Percentiles rank a stretch among this genome's conserved stretches.
These are phyloP conservation scores for Arachis hypogaea DNA, from an alignment of 306 rosid genomes.

Conservation along the genomic window DNA sequence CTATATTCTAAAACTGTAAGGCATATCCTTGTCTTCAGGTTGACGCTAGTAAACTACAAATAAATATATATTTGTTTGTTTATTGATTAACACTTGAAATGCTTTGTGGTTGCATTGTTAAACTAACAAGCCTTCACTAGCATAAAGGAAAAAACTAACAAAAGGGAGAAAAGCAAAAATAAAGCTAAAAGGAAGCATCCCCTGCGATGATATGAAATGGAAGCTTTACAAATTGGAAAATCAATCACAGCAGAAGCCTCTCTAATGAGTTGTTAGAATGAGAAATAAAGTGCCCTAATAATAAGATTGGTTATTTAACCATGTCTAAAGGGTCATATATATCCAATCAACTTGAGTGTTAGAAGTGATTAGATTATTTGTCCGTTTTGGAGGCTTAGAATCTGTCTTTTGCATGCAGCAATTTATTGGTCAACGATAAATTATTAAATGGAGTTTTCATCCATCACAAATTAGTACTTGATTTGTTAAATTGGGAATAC, in stretches of 20 bases:
- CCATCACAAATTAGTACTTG: too few relatives aligned
- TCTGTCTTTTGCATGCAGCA: too few relatives aligned
- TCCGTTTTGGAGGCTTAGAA: too few relatives aligned
- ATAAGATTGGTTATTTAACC: conserved; percentile 43
- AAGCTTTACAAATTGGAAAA: conserved; percentile 39
- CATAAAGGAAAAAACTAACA: conserved; percentile 18
- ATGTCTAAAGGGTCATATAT: not conserved
- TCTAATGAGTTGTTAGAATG: conserved; percentile 45
- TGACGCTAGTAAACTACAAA: conserved; percentile 34
- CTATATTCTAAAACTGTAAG: conserved; percentile 38
- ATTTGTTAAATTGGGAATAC: too few relatives aligned
- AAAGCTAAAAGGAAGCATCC: conserved; percentile 34
- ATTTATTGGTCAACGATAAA: too few relatives aligned
- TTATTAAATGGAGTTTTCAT: too few relatives aligned
- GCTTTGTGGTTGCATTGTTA: conserved; percentile 33
- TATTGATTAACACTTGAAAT: conserved; percentile 27
- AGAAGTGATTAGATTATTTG: too few relatives aligned
- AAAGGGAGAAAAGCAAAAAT: conserved; percentile 35
- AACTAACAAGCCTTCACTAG: conserved; percentile 25
- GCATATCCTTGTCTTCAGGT: conserved; percentile 18
- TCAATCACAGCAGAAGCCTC: conserved; percentile 35
- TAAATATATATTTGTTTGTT: conserved; percentile 31
- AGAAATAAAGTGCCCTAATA: conserved; percentile 44
- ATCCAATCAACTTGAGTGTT: too few relatives aligned
- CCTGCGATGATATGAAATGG: conserved; percentile 42